Percentiles rank a stretch among this genome's conserved stretches.
Conservation (phyloP, 805 yeast genomes). For the Wickerhamiella parazyma region DNA sequence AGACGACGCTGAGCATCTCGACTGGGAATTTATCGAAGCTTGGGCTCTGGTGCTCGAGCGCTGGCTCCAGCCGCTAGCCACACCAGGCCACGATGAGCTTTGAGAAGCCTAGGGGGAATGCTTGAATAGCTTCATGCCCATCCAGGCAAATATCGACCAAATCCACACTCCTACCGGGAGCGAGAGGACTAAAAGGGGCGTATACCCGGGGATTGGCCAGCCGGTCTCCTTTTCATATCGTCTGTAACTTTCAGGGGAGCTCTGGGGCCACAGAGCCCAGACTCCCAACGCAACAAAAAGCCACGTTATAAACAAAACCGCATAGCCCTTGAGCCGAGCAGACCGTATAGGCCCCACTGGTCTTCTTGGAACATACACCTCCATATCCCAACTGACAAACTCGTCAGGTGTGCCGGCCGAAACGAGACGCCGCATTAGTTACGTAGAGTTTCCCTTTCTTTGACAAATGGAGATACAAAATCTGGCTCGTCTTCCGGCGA, state of each 20-base stretch:
- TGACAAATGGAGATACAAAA: slow-evolving; percentile 7
- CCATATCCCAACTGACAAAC: not conserved
- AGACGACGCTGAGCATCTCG: slow-evolving; percentile 35
- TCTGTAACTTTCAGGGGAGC: slow-evolving; percentile 12
- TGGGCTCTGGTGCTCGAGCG: slow-evolving; percentile 35
- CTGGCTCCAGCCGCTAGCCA: slow-evolving; percentile 20
- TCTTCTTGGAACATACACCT: not conserved
- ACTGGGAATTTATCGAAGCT: slow-evolving; percentile 29
- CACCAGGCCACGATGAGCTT: not conserved
- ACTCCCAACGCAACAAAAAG: slow-evolving; percentile 8
- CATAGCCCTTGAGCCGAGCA: slow-evolving; percentile 8
- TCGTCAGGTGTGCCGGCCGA: too few relatives aligned
- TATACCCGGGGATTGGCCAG: slow-evolving; percentile 30
- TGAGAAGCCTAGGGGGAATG: slow-evolving; percentile 36
- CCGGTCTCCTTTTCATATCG: slow-evolving; percentile 23
- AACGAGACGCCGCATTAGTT: too few relatives aligned
- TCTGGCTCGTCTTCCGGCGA: slow-evolving; percentile 18
- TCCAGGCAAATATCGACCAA: slow-evolving; percentile 68
- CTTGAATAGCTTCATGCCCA: slow-evolving; percentile 64
- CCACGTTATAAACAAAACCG: slow-evolving; percentile 11
- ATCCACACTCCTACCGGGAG: slow-evolving; percentile 36
- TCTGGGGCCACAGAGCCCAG: slow-evolving; percentile 7
- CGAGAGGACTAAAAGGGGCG: slow-evolving; percentile 25
- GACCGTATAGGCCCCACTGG: slow-evolving; percentile 1
- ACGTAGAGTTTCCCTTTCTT: too few relatives aligned